Percentiles rank a stretch among this genome's conserved stretches.
Conservation (phyloP, 352 stramenopile species). For the Bremia lactucae region DNA sequence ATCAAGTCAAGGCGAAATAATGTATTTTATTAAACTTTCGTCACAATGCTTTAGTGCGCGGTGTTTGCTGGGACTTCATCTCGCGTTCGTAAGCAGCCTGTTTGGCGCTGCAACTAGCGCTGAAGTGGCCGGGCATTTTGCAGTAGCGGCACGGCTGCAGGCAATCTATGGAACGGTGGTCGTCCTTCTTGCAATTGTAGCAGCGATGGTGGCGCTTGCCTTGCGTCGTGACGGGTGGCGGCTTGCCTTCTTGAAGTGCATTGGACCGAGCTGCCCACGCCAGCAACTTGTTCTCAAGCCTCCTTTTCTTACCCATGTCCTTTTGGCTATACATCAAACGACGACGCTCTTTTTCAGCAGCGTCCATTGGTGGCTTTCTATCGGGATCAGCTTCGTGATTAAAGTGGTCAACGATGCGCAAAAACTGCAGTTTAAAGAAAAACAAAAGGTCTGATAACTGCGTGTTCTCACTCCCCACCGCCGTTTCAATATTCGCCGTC, state of each 20-base stretch:
- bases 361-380: slow-evolving; percentile 67
- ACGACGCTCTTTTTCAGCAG: slow-evolving; percentile 69
- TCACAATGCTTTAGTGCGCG: slow-evolving; percentile 59
- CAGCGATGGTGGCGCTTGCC: slow-evolving; percentile 51
- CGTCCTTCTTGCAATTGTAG: slow-evolving; percentile 80
- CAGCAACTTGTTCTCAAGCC: slow-evolving; percentile 56
- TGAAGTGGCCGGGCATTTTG: slow-evolving; percentile 64
- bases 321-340: slow-evolving; percentile 67
- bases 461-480: slow-evolving; percentile 21
- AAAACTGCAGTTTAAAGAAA: slow-evolving; percentile 76
- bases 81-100: slow-evolving; percentile 35
- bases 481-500: slow-evolving; percentile 21
- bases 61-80: slow-evolving; percentile 38
- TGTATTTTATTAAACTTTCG: background rate
- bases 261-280: slow-evolving; percentile 38
- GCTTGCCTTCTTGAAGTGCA: slow-evolving; percentile 37
- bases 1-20: slow-evolving; percentile 7
- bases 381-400: slow-evolving; percentile 37
- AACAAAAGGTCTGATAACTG: slow-evolving; percentile 62
- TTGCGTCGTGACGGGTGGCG: slow-evolving; percentile 14
- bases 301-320: slow-evolving; percentile 58
- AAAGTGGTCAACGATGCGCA: slow-evolving; percentile 51
- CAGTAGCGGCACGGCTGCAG: slow-evolving; percentile 72
- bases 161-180: slow-evolving; percentile 70
- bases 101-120: slow-evolving; percentile 62